These are phyloP conservation scores for Ceratorhiza oryzae-sativae DNA, from an alignment of 1,284 basidiomycete genomes.

Conservation along the genomic window DNA sequence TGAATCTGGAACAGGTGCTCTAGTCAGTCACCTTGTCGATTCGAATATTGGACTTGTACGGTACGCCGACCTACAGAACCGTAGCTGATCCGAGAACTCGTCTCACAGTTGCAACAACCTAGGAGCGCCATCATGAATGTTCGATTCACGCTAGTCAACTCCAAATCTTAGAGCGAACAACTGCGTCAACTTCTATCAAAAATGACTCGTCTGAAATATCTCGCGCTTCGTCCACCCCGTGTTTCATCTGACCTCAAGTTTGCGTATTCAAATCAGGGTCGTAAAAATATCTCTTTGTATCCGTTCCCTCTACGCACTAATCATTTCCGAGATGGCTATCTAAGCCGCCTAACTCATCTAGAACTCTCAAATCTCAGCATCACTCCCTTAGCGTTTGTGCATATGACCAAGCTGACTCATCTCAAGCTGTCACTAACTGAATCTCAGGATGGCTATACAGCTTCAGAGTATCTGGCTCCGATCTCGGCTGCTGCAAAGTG, in stretches of 20 bases:
- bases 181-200: background rate
- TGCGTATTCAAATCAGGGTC: background rate
- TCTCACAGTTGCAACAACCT: background rate
- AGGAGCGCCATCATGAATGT: background rate
- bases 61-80: too few species aligned
- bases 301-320: background rate
- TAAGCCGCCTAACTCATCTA: background rate
- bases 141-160: background rate
- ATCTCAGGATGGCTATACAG: background rate
- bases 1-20: background rate
- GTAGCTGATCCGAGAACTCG: too few species aligned
- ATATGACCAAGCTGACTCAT: conserved; percentile 2
- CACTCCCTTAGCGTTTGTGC: background rate
- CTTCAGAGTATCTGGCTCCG: background rate
- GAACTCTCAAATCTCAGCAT: background rate
- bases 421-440: background rate
- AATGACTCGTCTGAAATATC: background rate
- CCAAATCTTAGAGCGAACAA: conserved; percentile 9
- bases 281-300: background rate
- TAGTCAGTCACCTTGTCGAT: background rate
- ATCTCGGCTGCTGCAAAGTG: background rate
- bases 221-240: background rate
- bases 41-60: background rate
- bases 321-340: background rate
- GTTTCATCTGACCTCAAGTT: background rate